Conservation (phyloP, 192 early-diverging fungal genomes). For the Entomortierella parvispora region DNA sequence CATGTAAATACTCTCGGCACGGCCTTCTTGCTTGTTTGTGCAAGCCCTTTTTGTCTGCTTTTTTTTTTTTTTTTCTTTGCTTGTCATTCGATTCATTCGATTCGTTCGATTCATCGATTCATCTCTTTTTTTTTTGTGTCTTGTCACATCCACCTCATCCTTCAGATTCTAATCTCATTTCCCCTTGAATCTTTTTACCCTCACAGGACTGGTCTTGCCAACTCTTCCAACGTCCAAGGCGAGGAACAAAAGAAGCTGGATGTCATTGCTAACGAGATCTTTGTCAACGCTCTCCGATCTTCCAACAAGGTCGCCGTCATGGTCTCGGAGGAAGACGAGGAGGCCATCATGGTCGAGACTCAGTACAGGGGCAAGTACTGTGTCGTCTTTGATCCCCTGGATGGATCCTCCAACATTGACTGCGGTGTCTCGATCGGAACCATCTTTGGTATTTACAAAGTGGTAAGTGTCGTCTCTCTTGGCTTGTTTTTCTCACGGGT, state of each 20-base stretch:
- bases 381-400: conserved; percentile 97
- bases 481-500: background rate
- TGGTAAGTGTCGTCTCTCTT: conserved; percentile 63
- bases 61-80: too few relatives aligned
- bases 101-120: too few relatives aligned
- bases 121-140: too few relatives aligned
- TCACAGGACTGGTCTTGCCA: conserved; percentile 85
- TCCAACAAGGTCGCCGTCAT: conserved; percentile 92
- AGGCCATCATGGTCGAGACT: conserved; percentile 88
- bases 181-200: background rate
- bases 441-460: conserved; percentile 97
- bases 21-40: background rate
- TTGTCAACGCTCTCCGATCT: conserved; percentile 91
- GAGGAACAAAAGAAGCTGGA: conserved; percentile 98
- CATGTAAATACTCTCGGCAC: conserved; percentile 66
- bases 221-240: conserved; percentile 86
- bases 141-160: background rate
- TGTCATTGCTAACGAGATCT: conserved; percentile 97
- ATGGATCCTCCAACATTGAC: conserved; percentile 98
- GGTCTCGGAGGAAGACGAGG: conserved; percentile 97
- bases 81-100: too few relatives aligned
- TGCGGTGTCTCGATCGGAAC: conserved; percentile 98
- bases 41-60: background rate
- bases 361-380: conserved; percentile 88
- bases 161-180: background rate